Evolutionary conservation across 306 rosid genomes (phyloP).

Genomic region (Cyamopsis tetragonoloba): DNA sequence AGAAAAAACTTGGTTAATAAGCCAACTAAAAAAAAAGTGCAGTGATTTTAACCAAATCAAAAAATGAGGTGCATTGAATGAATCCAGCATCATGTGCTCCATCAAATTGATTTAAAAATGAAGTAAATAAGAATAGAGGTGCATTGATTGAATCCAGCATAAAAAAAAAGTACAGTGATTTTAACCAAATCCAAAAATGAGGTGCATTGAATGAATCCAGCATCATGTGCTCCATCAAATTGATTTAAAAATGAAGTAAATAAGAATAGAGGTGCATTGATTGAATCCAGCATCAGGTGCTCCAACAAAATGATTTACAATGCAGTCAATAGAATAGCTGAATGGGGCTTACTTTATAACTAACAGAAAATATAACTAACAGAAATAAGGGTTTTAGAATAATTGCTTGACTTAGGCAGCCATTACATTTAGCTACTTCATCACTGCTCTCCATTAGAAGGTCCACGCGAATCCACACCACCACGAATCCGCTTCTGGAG

Average conservation of each 20-base stretch:
- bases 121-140: too few species aligned
- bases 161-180: too few species aligned
- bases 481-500: slow-evolving; percentile 85
- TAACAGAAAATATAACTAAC: too few species aligned
- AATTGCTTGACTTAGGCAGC: slow-evolving; percentile 20
- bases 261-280: too few species aligned
- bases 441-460: slow-evolving; percentile 54
- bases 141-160: too few species aligned
- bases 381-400: slow-evolving; percentile 23
- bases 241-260: too few species aligned
- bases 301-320: slow-evolving; percentile 29
- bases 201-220: slow-evolving; percentile 19
- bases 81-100: slow-evolving; percentile 26
- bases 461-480: slow-evolving; percentile 33
- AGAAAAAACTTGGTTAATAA: too few species aligned
- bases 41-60: too few species aligned
- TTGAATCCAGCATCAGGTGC: too few species aligned
- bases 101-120: slow-evolving; percentile 27
- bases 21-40: too few species aligned
- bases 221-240: slow-evolving; percentile 22
- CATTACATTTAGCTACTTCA: slow-evolving; percentile 7
- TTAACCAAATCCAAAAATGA: too few species aligned
- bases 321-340: slow-evolving; percentile 30
- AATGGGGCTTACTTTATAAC: slow-evolving; percentile 28
- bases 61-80: not conserved